Evolutionary conservation across 1,284 basidiomycete species (phyloP).

Genomic region (Exobasidium cylindrosporum): DNA sequence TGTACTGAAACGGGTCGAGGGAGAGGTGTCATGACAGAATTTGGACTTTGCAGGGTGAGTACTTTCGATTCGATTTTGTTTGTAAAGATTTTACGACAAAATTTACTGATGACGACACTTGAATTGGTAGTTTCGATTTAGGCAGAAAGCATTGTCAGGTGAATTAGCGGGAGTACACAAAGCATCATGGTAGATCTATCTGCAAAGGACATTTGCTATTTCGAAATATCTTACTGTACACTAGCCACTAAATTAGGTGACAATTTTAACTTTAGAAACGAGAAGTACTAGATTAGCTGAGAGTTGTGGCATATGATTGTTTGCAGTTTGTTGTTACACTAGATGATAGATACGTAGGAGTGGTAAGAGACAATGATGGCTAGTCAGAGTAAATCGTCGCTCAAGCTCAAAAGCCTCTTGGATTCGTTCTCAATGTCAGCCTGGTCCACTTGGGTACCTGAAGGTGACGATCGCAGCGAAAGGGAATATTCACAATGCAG

Average conservation of each 20-base stretch:
- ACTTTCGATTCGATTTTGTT: constrained; percentile 1
- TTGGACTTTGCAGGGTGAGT: constrained; percentile 79
- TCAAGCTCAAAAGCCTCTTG: constrained; percentile 74
- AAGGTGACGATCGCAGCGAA: constrained; percentile 21
- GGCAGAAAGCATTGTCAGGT: constrained; percentile 72
- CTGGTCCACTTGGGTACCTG: constrained; percentile 49
- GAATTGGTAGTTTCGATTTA: constrained; percentile 74
- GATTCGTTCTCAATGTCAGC: constrained; percentile 73
- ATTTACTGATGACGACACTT: constrained; percentile 8
- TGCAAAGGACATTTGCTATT: too few relatives aligned
- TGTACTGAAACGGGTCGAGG: constrained; percentile 81
- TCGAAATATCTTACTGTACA: too few relatives aligned
- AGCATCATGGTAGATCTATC: constrained; percentile 78
- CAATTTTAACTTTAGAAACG: too few relatives aligned
- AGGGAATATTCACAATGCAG: neutral
- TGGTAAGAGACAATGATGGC: too few relatives aligned
- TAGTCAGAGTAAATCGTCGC: too few relatives aligned
- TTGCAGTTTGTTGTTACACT: too few relatives aligned
- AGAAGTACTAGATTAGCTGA: too few relatives aligned
- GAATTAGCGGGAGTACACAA: constrained; percentile 82
- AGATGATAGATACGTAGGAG: too few relatives aligned
- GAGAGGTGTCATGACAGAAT: constrained; percentile 80
- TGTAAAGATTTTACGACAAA: neutral
- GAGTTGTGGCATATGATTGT: too few relatives aligned
- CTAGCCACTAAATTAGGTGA: too few relatives aligned